phyloP scores from a whole-genome alignment of 257 asterid genomes.

The Mentha longifolia region DNA sequence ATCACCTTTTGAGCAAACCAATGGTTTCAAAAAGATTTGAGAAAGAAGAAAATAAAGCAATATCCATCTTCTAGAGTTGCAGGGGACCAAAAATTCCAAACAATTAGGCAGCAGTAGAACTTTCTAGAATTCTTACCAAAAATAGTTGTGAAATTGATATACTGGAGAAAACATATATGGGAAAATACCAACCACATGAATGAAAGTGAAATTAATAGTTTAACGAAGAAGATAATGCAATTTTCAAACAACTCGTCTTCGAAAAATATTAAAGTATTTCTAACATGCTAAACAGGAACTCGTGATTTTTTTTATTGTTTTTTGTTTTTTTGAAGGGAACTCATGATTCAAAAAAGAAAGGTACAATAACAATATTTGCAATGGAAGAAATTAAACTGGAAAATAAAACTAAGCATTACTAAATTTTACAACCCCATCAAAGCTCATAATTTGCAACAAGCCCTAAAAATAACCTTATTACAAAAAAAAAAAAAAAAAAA shows the following conservation, averaged over 20 bases:
- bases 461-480: no score
- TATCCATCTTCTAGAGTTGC: constrained; percentile 33
- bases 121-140: constrained; percentile 31
- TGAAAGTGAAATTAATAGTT: not conserved
- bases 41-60: not conserved
- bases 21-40: constrained; percentile 10
- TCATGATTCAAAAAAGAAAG: not conserved
- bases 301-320: not conserved
- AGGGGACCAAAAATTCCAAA: constrained; percentile 1
- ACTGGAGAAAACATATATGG: not conserved
- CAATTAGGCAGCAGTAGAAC: constrained; percentile 2
- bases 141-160: not conserved
- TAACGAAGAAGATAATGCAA: not conserved
- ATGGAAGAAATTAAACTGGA: not conserved
- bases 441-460: constrained; percentile 13
- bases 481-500: not conserved
- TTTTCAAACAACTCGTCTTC: not conserved
- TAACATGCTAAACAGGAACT: not conserved
- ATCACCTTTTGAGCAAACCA: constrained; percentile 9
- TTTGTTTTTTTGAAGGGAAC: no score
- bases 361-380: no score
- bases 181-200: constrained; percentile 15
- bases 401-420: constrained; percentile 6
- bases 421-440: not conserved
- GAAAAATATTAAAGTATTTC: not conserved